Conservation (phyloP, 2,329 filamentous ascomycete genomes). For the Fusarium odoratissimum region DNA sequence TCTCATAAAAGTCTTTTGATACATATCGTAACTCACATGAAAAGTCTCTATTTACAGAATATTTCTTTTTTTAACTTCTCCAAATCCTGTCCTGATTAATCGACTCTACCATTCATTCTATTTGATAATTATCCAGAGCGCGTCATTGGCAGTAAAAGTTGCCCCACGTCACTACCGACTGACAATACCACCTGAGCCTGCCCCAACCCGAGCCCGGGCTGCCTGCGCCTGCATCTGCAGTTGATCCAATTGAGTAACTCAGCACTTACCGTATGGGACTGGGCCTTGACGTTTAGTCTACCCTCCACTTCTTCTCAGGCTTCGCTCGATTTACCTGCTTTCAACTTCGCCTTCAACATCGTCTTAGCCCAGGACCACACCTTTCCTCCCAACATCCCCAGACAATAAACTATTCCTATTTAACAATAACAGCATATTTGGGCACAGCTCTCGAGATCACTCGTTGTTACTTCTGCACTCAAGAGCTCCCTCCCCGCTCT, state of each 20-base stretch:
- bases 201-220: background rate
- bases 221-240: background rate
- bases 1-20: background rate
- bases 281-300: background rate
- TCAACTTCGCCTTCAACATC: conserved; percentile 22
- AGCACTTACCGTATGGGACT: background rate
- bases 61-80: background rate
- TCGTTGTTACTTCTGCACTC: background rate
- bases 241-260: conserved; percentile 5
- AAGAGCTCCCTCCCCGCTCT: conserved; percentile 19
- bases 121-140: conserved; percentile 18
- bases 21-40: background rate
- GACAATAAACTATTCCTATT: background rate
- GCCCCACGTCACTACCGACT: conserved; percentile 36
- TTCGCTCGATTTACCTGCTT: conserved; percentile 16
- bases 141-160: conserved; percentile 36
- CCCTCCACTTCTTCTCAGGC: background rate
- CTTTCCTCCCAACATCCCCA: background rate
- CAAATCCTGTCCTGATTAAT: conserved; percentile 9
- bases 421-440: background rate
- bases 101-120: background rate
- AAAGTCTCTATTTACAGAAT: background rate
- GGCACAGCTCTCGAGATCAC: background rate
- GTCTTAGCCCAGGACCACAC: background rate
- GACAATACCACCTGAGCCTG: conserved; percentile 7